These are phyloP conservation scores for Alternaria brassicicola DNA, from an alignment of 2,329 filamentous ascomycete genomes.

Conservation along the genomic window DNA sequence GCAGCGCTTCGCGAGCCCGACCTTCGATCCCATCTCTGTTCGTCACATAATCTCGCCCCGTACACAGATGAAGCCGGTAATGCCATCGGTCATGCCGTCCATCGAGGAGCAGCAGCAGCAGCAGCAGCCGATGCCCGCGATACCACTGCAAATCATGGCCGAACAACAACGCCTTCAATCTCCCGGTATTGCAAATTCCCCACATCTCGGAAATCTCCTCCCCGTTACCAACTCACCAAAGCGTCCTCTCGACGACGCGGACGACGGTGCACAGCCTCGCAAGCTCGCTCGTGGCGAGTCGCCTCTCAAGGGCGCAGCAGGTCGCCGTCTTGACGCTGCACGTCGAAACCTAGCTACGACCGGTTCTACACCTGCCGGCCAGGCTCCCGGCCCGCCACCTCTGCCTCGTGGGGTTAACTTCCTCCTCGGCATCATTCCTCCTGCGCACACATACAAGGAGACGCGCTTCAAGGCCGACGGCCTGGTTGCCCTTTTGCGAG, in stretches of 20 bases:
- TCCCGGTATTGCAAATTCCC: slow-evolving; percentile 39
- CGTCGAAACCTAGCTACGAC: slow-evolving; percentile 52
- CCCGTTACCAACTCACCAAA: slow-evolving; percentile 52
- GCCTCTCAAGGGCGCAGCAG: slow-evolving; percentile 88
- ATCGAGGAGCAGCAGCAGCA: background rate
- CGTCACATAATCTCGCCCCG: slow-evolving; percentile 82
- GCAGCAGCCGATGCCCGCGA: slow-evolving; percentile 23
- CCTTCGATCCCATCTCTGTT: slow-evolving; percentile 82
- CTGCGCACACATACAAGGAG: slow-evolving; percentile 72
- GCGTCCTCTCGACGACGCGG: slow-evolving; percentile 62
- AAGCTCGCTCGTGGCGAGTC: slow-evolving; percentile 90
- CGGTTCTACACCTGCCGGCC: slow-evolving; percentile 35
- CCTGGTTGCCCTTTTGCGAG: slow-evolving; percentile 74
- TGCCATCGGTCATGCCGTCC: slow-evolving; percentile 33
- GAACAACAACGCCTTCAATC: slow-evolving; percentile 36
- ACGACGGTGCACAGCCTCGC: slow-evolving; percentile 77
- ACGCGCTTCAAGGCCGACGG: slow-evolving; percentile 72
- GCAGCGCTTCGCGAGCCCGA: slow-evolving; percentile 69
- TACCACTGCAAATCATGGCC: slow-evolving; percentile 24
- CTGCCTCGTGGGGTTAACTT: slow-evolving; percentile 69
- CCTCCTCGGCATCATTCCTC: slow-evolving; percentile 73
- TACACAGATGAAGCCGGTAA: slow-evolving; percentile 69
- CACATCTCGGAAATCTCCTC: slow-evolving; percentile 33
- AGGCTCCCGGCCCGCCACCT: slow-evolving; percentile 59
- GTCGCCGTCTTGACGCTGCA: slow-evolving; percentile 81